Conservation (phyloP, 2,329 filamentous ascomycete genomes). For the Fusarium mexicanum region DNA sequence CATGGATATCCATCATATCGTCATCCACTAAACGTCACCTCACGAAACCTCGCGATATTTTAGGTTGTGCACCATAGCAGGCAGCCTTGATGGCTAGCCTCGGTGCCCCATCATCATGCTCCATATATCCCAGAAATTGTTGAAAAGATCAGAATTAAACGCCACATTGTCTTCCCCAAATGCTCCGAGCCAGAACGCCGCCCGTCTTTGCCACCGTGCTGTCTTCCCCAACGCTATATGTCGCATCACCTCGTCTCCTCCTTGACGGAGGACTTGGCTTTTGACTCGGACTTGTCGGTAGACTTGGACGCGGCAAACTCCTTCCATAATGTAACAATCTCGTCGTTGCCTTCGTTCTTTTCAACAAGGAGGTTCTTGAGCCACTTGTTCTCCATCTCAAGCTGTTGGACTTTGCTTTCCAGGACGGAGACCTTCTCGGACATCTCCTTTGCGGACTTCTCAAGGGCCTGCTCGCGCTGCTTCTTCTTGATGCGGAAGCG, state of each 20-base stretch:
- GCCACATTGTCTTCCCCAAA: constrained; percentile 27
- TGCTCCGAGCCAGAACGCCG: constrained; percentile 41
- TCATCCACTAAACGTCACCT: constrained; percentile 17
- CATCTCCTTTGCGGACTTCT: constrained; percentile 84
- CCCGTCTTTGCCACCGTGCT: constrained; percentile 24
- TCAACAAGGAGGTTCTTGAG: constrained; percentile 82
- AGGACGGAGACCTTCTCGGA: constrained; percentile 79
- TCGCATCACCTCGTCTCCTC: constrained; percentile 37
- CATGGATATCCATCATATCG: constrained; percentile 23
- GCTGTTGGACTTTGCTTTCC: constrained; percentile 76
- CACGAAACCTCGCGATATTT: constrained; percentile 24
- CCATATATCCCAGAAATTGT: constrained; percentile 28
- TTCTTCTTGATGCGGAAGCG: constrained; percentile 97
- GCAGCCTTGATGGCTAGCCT: constrained; percentile 34
- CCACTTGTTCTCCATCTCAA: constrained; percentile 88
- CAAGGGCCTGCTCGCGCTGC: constrained; percentile 87
- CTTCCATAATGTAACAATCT: constrained; percentile 61
- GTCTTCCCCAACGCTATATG: constrained; percentile 19
- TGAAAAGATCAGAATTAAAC: constrained; percentile 39
- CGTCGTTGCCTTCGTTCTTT: constrained; percentile 75
- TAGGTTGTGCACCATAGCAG: constrained; percentile 22
- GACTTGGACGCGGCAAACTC: constrained; percentile 55
- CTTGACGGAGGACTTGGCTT: constrained; percentile 40
- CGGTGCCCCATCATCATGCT: constrained; percentile 26
- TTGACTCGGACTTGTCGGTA: constrained; percentile 45